Conservation (phyloP, 768 basidiomycete genomes). For the Suillus subalutaceus region DNA sequence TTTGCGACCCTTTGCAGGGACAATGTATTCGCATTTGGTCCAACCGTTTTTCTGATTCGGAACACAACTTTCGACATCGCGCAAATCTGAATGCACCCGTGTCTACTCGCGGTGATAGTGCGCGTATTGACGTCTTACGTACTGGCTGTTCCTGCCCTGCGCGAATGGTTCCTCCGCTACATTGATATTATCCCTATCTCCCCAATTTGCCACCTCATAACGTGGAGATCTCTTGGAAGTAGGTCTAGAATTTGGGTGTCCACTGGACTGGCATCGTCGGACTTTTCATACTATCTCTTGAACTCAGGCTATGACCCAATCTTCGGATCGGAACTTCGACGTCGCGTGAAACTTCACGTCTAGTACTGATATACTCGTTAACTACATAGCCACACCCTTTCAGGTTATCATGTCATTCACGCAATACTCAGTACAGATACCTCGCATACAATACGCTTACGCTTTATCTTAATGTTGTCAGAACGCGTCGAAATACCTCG, state of each 20-base stretch:
- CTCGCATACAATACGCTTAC: neutral
- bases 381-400: neutral
- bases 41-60: conserved; percentile 37
- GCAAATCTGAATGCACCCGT: conserved; percentile 30
- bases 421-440: neutral
- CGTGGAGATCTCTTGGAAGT: neutral
- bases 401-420: neutral
- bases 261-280: neutral
- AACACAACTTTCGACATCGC: conserved; percentile 40
- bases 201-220: conserved; percentile 3
- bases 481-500: neutral
- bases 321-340: neutral
- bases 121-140: conserved; percentile 31
- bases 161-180: conserved; percentile 12
- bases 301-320: neutral
- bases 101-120: conserved; percentile 30
- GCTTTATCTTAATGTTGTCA: neutral
- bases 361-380: neutral
- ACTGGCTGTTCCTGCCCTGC: conserved; percentile 20
- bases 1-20: conserved; percentile 20
- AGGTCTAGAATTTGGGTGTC: neutral
- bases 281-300: neutral
- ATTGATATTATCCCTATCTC: conserved; percentile 14
- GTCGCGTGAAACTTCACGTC: neutral
- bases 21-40: conserved; percentile 31